Conservation (phyloP, 495 filamentous ascomycete genomes). For the Pseudomonodictys pantanalensis region DNA sequence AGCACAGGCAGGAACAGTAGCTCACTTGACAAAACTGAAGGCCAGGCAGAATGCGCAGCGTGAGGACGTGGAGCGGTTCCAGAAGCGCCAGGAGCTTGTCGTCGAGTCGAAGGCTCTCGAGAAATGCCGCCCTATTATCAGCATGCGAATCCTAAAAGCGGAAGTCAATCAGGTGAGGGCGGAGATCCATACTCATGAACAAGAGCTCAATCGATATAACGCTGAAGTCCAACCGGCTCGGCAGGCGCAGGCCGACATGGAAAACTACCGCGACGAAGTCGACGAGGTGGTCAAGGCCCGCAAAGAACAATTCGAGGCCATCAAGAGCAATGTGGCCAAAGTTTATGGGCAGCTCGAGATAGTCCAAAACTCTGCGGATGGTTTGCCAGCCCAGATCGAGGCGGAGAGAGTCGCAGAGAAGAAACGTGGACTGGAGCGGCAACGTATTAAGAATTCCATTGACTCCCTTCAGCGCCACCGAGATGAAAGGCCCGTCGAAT, state of each 20-base stretch:
- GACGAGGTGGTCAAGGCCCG: constrained; percentile 52
- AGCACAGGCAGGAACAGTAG: constrained; percentile 57
- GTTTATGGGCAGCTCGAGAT: constrained; percentile 50
- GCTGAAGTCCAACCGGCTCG: constrained; percentile 55
- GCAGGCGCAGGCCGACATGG: constrained; percentile 5
- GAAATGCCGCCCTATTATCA: constrained; percentile 60
- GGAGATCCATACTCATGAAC: constrained; percentile 33
- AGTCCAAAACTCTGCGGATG: constrained; percentile 53
- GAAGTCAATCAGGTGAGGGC: constrained; percentile 32
- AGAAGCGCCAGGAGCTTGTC: constrained; percentile 68
- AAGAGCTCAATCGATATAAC: constrained; percentile 54
- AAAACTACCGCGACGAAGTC: constrained; percentile 43
- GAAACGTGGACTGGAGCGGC: constrained; percentile 52
- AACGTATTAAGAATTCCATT: constrained; percentile 45
- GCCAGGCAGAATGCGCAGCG: constrained; percentile 71
- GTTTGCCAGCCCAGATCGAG: constrained; percentile 53
- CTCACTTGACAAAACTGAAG: constrained; percentile 63
- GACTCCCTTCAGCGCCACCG: constrained; percentile 48
- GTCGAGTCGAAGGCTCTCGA: constrained; percentile 64
- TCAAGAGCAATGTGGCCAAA: constrained; percentile 54
- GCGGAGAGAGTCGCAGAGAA: constrained; percentile 55
- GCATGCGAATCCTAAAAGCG: constrained; percentile 53
- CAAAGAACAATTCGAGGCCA: constrained; percentile 49
- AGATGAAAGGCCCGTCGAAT: constrained; percentile 50
- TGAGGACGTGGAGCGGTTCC: constrained; percentile 78